Conservation (phyloP, 305 asterid species). For the Plantago lanceolata region DNA sequence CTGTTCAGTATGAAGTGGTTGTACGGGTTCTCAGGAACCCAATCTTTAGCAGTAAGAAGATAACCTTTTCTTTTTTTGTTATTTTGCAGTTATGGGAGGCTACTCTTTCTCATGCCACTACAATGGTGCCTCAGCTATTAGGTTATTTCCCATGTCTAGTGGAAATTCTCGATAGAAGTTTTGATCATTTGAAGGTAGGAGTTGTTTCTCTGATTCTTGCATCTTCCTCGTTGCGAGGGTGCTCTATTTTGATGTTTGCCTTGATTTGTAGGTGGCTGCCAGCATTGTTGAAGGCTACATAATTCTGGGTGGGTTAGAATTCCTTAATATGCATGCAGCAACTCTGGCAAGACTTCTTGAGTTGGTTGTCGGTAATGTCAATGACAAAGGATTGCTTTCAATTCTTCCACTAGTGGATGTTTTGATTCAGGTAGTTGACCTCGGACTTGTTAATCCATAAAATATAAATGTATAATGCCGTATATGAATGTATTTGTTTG, state of each 20-base stretch:
- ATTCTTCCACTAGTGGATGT: conserved; percentile 84
- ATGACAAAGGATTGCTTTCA: conserved; percentile 74
- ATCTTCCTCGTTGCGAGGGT: conserved; percentile 4
- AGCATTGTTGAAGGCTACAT: conserved; percentile 81
- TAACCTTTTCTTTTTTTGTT: conserved; percentile 21
- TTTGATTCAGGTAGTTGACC: conserved; percentile 74
- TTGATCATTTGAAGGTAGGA: conserved; percentile 76
- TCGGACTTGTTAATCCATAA: conserved; percentile 13
- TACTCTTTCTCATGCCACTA: conserved; percentile 80
- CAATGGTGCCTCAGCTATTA: conserved; percentile 75
- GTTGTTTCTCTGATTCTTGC: conserved; percentile 17
- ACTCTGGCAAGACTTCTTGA: conserved; percentile 77
- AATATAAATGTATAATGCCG: too few species aligned
- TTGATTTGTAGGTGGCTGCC: conserved; percentile 63
- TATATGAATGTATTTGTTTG: too few species aligned
- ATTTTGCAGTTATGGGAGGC: conserved; percentile 90
- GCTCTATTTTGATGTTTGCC: conserved; percentile 27
- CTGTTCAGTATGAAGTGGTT: conserved; percentile 4
- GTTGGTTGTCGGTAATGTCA: conserved; percentile 81
- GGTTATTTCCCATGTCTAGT: conserved; percentile 76
- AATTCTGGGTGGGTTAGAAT: conserved; percentile 76
- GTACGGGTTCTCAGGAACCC: conserved; percentile 3
- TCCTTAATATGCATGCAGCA: conserved; percentile 71
- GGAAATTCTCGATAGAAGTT: conserved; percentile 81
- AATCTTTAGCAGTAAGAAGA: conserved; percentile 18